These are phyloP conservation scores for Aureobasidium leucospermi DNA, from an alignment of 2,329 filamentous ascomycete genomes.

Conservation along the genomic window DNA sequence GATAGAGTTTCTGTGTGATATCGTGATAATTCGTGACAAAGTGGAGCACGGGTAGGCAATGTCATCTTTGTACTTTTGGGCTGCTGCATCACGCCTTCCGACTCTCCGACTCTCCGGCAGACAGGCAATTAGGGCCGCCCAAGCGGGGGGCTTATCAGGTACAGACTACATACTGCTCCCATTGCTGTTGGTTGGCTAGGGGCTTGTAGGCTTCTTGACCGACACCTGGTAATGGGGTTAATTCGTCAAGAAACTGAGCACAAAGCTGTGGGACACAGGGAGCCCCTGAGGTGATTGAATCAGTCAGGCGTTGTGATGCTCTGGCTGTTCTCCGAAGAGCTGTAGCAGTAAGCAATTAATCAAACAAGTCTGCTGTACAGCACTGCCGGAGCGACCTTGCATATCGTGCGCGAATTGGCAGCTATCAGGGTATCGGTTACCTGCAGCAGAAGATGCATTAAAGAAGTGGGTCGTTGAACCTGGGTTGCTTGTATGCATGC, in stretches of 20 bases:
- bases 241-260: neutral
- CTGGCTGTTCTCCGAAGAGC: neutral
- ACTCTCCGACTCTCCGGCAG: neutral
- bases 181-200: conserved; percentile 4
- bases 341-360: neutral
- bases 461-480: conserved; percentile 2
- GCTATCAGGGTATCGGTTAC: conserved; percentile 1
- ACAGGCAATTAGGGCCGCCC: conserved; percentile 1
- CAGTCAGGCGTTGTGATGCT: neutral
- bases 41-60: neutral
- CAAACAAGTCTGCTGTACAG: neutral
- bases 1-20: neutral
- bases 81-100: neutral
- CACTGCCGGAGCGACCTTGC: neutral
- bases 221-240: neutral
- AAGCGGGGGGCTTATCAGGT: conserved; percentile 9
- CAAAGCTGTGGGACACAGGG: neutral
- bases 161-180: neutral
- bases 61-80: neutral
- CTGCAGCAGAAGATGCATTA: neutral
- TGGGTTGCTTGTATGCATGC: conserved; percentile 7
- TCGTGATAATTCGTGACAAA: neutral
- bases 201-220: conserved; percentile 2
- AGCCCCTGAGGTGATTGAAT: neutral
- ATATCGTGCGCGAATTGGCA: neutral